Evolutionary conservation across 495 filamentous ascomycete species (phyloP), one percentile per base, ranked within the genome.

Genomic region (Staphylotrichum tortipilum): DNA sequence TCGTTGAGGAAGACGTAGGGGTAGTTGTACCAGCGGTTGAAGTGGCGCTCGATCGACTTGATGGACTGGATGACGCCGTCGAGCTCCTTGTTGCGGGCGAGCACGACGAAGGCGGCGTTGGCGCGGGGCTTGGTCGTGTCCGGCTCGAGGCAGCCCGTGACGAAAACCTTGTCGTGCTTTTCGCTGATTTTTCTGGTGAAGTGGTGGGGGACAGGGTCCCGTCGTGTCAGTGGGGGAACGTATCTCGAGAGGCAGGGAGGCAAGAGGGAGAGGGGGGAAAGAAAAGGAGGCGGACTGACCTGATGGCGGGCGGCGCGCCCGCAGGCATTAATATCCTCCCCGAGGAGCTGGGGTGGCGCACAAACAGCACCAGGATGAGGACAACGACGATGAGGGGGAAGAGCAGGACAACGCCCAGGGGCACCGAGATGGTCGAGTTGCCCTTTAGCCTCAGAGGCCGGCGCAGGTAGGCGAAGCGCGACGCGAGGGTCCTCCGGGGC

Each of bases 1-100:
- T 99, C 92, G 67, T 99, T 99, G 53, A 99, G 73, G 71, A 99
- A 99, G 49, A 99, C 94, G 66, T 97, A 99, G 24, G 92, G 92
- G 65, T 99, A 99, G 67, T 96, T 78, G 66, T 89, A 99, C 94
- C 94, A 97, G 50, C 91, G 80, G 69, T 99, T 99, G 79, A 99
- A 99, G 64, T 99, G 92, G 52, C 92, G 79, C 73, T 99, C 92
- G 55, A 99, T 92, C 43, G 90, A 95, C 73, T 95, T 96, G 55
- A 99, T 78, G 8, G 90, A 96, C 70, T 96, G 86, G 38, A 97
- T 82, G 26, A 99, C 92, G 46, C 92, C 92, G 1, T 94, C 89
- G 52, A 99, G 60, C 69, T 99, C 92, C 77, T 95, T 94, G 67
- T 99, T 96, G 56, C 92, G 76, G 21, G 92, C 92, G 45, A 99